phyloP scores from a whole-genome alignment of 768 basidiomycete species.

The Leccinum sublutescens region DNA sequence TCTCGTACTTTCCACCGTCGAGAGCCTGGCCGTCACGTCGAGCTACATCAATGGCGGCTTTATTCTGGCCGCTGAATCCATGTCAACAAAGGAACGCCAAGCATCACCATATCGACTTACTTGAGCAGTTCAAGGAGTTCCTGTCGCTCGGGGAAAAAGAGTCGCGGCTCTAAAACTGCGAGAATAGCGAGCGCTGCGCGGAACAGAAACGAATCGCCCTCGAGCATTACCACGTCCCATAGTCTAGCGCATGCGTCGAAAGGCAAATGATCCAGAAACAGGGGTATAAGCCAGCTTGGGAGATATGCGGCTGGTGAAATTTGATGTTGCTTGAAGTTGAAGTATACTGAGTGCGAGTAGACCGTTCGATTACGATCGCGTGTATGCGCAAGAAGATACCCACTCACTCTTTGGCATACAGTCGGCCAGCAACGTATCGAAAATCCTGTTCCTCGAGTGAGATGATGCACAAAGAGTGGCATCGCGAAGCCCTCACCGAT shows the following conservation, averaged over 20 bases:
- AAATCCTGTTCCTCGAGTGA: slow-evolving; percentile 56
- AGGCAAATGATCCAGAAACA: slow-evolving; percentile 85
- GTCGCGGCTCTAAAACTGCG: slow-evolving; percentile 76
- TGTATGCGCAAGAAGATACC: background rate
- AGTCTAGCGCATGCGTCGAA: slow-evolving; percentile 87
- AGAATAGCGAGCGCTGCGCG: slow-evolving; percentile 81
- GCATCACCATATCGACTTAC: slow-evolving; percentile 40
- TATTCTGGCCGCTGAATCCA: slow-evolving; percentile 67
- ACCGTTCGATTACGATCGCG: background rate
- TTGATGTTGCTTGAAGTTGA: slow-evolving; percentile 93
- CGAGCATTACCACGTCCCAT: slow-evolving; percentile 85
- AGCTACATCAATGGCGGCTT: slow-evolving; percentile 80
- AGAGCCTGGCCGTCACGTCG: slow-evolving; percentile 62
- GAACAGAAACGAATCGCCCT: slow-evolving; percentile 89
- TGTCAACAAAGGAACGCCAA: slow-evolving; percentile 14
- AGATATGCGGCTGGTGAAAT: slow-evolving; percentile 85
- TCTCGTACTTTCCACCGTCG: slow-evolving; percentile 77
- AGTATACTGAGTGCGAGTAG: slow-evolving; percentile 59
- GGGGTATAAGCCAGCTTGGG: slow-evolving; percentile 74
- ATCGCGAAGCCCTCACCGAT: slow-evolving; percentile 51
- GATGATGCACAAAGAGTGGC: background rate
- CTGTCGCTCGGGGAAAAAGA: slow-evolving; percentile 84
- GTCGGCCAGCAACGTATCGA: slow-evolving; percentile 88
- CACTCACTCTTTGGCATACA: slow-evolving; percentile 87
- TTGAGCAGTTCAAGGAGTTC: slow-evolving; percentile 78